Base-by-base conservation (phyloP, 2,329 filamentous ascomycete species). In the Ceratocystis ficicola region DNA sequence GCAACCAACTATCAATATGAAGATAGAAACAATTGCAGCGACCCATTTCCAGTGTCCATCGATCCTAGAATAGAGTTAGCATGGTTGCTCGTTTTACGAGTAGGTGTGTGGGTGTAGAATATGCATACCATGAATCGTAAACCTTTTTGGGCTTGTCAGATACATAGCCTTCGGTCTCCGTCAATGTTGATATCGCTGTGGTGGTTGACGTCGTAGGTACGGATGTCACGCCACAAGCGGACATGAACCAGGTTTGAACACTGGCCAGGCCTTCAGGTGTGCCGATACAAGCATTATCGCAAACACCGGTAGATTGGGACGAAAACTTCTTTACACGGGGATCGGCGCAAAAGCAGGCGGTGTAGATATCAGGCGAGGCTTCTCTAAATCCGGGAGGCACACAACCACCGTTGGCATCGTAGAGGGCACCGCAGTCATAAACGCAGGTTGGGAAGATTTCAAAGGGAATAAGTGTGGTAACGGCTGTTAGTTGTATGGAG, bases 11-110 rank as follows among this genome's bases (percentile, higher is more conserved):
- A 95, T 88, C 64, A 79, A 86, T 68, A 93, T 77, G 55, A 86
- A 80, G 32, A 95, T 80, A 68, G 93, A 77, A 69, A 90, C 85
- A 64, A 94, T 79, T 81, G 94, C 90, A 69, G 93, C 80, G 59
- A 95, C 83, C 89, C 89, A 95, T 77, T 85, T 81, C 78, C 83
- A 90, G 74, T 93, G 89, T 32, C 78, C 80, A 6, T 81, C 79
- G 62, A 89, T 76, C 87, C 88, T 90, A 68, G 5, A 25, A 12
- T 12, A 20, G 50, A 17, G 12, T 20, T 30, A 32, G 44, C 15
- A n/a, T 17, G n/a, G 1, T n/a, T 8, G 10, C 0, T 10, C 10
- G 5, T 41, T 41, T 36, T 41, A 41, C 36, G 12, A 41, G 1
- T 64, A 8, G 15, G 1, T 50, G 8, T 22, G 22, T 55, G 28